phyloP scores from a whole-genome alignment of 1,284 basidiomycete genomes.

The Rhodotorula sp. region DNA sequence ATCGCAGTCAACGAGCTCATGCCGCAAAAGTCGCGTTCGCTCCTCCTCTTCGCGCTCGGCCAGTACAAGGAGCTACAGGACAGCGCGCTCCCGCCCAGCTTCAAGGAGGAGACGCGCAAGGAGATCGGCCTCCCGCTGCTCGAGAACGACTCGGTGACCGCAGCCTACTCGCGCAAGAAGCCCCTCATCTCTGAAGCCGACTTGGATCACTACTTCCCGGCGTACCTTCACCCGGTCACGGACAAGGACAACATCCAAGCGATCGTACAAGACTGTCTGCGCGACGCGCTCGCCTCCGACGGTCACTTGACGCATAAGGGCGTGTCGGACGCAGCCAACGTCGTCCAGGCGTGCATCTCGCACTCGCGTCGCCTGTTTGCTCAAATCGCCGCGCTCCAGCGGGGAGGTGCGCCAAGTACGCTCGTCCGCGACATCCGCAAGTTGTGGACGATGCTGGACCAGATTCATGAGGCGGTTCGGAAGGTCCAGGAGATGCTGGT shows the following conservation, averaged over 20 bases:
- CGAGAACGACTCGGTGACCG: slow-evolving; percentile 20
- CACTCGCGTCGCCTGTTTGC: slow-evolving; percentile 7
- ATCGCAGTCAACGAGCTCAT: slow-evolving; percentile 22
- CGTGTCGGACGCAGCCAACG: background rate
- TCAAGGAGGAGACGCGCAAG: slow-evolving; percentile 1
- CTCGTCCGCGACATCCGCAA: background rate
- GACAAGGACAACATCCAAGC: background rate
- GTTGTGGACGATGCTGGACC: slow-evolving; percentile 25
- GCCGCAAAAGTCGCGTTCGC: slow-evolving; percentile 11
- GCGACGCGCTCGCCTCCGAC: background rate
- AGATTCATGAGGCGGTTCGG: slow-evolving; percentile 23
- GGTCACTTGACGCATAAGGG: slow-evolving; percentile 11
- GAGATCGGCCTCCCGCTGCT: slow-evolving; percentile 20
- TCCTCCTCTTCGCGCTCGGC: slow-evolving; percentile 16
- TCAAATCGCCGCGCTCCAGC: background rate
- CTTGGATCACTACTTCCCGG: slow-evolving; percentile 10
- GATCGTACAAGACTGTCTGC: background rate
- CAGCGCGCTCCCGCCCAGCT: background rate
- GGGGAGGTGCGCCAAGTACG: background rate
- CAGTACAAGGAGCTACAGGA: slow-evolving; percentile 29
- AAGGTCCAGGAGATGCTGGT: slow-evolving; percentile 25
- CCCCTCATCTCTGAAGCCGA: slow-evolving; percentile 22
- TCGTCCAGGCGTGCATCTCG: slow-evolving; percentile 16
- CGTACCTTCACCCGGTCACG: background rate
- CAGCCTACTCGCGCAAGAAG: slow-evolving; percentile 19